A percentile compares a stretch with the other conserved stretches of the same genome.
phyloP scores from a whole-genome alignment of 495 filamentous ascomycete species.

The Cenococcum geophilum region DNA sequence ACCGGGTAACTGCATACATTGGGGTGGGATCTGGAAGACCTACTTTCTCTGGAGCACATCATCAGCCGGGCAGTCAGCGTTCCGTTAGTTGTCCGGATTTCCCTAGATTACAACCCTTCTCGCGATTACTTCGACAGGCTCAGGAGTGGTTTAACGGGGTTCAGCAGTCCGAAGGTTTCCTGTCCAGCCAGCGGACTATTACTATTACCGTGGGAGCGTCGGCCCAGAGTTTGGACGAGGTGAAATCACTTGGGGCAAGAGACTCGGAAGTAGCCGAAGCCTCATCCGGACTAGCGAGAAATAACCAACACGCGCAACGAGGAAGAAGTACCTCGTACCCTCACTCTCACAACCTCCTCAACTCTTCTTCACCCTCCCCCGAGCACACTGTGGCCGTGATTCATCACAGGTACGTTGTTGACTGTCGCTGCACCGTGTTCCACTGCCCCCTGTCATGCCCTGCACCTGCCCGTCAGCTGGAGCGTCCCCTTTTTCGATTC shows the following conservation, averaged over 20 bases:
- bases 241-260: slow-evolving; percentile 8
- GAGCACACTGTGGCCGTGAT: slow-evolving; percentile 11
- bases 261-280: slow-evolving; percentile 22
- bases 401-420: slow-evolving; percentile 26
- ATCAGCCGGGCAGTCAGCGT: neutral
- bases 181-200: neutral
- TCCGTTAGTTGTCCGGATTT: neutral
- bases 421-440: neutral
- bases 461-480: slow-evolving; percentile 7
- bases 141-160: neutral
- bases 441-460: slow-evolving; percentile 10
- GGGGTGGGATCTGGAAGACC: neutral
- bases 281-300: slow-evolving; percentile 23
- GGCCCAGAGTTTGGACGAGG: neutral
- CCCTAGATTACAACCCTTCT: neutral
- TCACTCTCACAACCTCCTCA: slow-evolving; percentile 17
- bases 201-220: neutral
- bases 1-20: neutral
- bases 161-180: too few species aligned
- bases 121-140: neutral
- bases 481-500: slow-evolving; percentile 24
- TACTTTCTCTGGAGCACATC: neutral
- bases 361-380: slow-evolving; percentile 4
- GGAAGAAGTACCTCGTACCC: slow-evolving; percentile 22
- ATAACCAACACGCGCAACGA: slow-evolving; percentile 27